These are phyloP conservation scores for Silene conica DNA, from an alignment of 148 eudicot genomes.

Conservation along the genomic window DNA sequence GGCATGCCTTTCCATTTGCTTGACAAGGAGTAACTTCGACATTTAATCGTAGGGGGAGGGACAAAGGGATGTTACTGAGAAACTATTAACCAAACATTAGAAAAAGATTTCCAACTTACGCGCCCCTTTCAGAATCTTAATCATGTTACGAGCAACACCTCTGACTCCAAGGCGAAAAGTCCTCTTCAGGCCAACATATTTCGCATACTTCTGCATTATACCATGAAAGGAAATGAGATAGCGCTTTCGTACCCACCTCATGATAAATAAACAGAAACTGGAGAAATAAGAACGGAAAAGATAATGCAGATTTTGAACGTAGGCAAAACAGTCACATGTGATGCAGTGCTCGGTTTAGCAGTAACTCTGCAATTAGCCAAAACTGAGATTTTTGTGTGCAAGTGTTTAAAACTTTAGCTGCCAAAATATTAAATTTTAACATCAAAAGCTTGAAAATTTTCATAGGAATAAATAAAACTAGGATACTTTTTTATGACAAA, in stretches of 20 bases:
- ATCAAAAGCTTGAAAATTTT: background rate
- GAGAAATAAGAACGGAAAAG: background rate
- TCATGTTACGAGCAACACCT: conserved; percentile 98
- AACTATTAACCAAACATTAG: background rate
- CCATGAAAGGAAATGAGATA: conserved; percentile 21
- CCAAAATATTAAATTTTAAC: background rate
- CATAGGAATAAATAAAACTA: background rate
- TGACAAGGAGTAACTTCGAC: background rate
- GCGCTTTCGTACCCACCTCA: background rate
- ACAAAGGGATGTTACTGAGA: too few species aligned
- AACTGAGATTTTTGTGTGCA: too few species aligned
- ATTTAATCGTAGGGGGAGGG: background rate
- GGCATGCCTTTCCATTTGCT: background rate
- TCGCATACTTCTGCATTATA: conserved; percentile 74
- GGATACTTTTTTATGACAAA: background rate
- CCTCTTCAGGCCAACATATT: conserved; percentile 89
- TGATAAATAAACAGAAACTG: background rate
- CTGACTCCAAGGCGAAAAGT: conserved; percentile 90
- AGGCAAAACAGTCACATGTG: background rate
- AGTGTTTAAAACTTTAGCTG: background rate
- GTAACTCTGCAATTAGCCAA: background rate
- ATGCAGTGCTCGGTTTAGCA: background rate
- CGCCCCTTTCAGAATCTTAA: conserved; percentile 72
- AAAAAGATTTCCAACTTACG: conserved; percentile 37
- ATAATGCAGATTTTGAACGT: background rate